Percentiles rank a stretch among this genome's conserved stretches.
These are phyloP conservation scores for Camelina laxa DNA, from an alignment of 345 rosid species.

Conservation along the genomic window DNA sequence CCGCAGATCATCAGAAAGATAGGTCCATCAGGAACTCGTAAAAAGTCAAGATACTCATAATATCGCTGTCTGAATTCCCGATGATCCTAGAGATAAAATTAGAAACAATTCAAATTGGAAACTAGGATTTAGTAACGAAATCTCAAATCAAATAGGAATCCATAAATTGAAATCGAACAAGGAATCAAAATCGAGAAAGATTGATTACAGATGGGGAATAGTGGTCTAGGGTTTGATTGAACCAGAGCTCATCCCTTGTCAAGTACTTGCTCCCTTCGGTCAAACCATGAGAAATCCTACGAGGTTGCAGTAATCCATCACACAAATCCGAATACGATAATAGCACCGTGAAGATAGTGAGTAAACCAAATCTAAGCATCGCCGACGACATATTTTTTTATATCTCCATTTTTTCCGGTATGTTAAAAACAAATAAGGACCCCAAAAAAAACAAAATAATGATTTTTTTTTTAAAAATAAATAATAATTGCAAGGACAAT, in stretches of 20 bases:
- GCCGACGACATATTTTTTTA: constrained; percentile 33
- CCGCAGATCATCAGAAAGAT: constrained; percentile 83
- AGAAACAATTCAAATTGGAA: not conserved
- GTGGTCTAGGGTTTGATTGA: constrained; percentile 89
- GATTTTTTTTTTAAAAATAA: not conserved
- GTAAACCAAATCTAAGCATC: constrained; percentile 17
- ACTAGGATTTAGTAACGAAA: not conserved
- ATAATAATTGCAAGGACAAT: constrained; percentile 31
- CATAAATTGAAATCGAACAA: not conserved
- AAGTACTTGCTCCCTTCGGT: constrained; percentile 52
- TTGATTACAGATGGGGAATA: constrained; percentile 71
- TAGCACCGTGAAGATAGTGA: constrained; percentile 14
- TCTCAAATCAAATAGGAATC: no score
- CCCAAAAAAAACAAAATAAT: not conserved
- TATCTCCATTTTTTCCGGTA: constrained; percentile 24
- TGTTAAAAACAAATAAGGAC: constrained; percentile 17
- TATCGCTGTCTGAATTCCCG: constrained; percentile 73
- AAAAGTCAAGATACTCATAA: constrained; percentile 76
- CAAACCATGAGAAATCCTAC: constrained; percentile 47
- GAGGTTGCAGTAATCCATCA: constrained; percentile 51
- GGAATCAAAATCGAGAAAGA: constrained; percentile 2
- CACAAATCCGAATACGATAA: constrained; percentile 35
- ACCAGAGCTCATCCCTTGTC: constrained; percentile 76
- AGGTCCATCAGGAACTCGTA: constrained; percentile 76
- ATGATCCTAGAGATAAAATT: constrained; percentile 58